These are phyloP conservation scores for Phytopythium vexans DNA, from an alignment of 352 stramenopile species.

Conservation along the genomic window DNA sequence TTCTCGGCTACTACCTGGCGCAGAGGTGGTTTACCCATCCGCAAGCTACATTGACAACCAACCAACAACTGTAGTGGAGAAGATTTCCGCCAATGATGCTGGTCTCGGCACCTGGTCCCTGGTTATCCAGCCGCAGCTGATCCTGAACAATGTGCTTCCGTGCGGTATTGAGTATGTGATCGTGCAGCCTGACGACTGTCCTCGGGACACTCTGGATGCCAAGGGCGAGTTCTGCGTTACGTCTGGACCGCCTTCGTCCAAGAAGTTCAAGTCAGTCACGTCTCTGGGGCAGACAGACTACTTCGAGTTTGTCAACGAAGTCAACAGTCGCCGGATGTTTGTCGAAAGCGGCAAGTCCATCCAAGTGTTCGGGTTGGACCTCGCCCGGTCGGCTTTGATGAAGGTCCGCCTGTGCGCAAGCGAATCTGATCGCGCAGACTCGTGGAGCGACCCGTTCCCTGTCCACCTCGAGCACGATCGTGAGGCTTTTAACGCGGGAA, in stretches of 20 bases:
- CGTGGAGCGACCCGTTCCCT: slow-evolving; percentile 63
- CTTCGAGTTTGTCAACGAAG: slow-evolving; percentile 71
- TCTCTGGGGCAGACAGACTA: slow-evolving; percentile 55
- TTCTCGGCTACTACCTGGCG: slow-evolving; percentile 43
- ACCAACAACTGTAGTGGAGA: slow-evolving; percentile 75
- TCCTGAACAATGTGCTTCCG: slow-evolving; percentile 80
- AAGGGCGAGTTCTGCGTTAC: slow-evolving; percentile 54
- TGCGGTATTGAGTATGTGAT: slow-evolving; percentile 83
- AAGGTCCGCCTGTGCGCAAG: slow-evolving; percentile 68
- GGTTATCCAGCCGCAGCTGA: slow-evolving; percentile 77
- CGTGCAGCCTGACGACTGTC: slow-evolving; percentile 76
- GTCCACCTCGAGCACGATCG: slow-evolving; percentile 52
- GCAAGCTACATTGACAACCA: slow-evolving; percentile 78
- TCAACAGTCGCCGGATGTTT: slow-evolving; percentile 71
- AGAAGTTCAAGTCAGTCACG: slow-evolving; percentile 41
- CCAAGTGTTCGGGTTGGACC: slow-evolving; percentile 76
- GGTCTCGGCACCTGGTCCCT: slow-evolving; percentile 67
- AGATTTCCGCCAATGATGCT: slow-evolving; percentile 57
- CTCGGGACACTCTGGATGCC: slow-evolving; percentile 44
- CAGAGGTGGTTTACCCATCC: slow-evolving; percentile 68
- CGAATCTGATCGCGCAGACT: slow-evolving; percentile 36
- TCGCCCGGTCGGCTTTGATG: slow-evolving; percentile 71
- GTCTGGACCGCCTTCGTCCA: slow-evolving; percentile 29
- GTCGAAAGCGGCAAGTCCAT: slow-evolving; percentile 79
- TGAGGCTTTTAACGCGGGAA: slow-evolving; percentile 41